Evolutionary conservation across 352 stramenopile genomes (phyloP), one percentile per base, ranked within the genome.

Genomic region (Pythium biforme): DNA sequence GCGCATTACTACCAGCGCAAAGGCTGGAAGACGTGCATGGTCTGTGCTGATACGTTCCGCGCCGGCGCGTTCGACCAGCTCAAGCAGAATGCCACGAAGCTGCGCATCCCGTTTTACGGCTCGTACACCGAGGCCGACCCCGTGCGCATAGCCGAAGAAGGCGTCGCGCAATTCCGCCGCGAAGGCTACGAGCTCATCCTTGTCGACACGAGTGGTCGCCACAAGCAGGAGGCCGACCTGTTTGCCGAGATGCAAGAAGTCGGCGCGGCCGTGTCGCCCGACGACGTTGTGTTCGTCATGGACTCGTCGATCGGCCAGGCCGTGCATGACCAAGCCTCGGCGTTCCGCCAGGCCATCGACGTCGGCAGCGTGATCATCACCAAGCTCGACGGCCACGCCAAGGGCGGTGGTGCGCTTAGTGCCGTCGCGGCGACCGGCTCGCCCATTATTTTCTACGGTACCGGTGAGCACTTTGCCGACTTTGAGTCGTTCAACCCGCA

Each of bases 221-320:
- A 99, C 83, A 97, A 98, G 70, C 97, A 99, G 76, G 97, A 99
- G 65, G 75, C 90, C 1, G 97, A 97, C 19, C 70, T 99, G 59
- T 99, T 99, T 72, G 96, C 98, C 23, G 97, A 99, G 73, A 99
- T 99, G 97, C 83, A 97, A 64, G 96, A 99, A 79, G 97, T 99
- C 47, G 86, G 89, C n/a, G 87, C 92, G 5, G 95, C 93, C 0
- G 94, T 99, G 19, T 63, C 89, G 58, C 97, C 97, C 0, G 95
- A 99, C 64, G 97, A 99, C 65, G 94, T 98, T 1, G 90, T 99
- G 37, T 99, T 99, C 67, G 97, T 99, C 37, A 99, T 99, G 93
- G 97, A 99, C 85, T 98, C 96, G 25, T 99, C 96, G 8, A 98
- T 99, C 77, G 97, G 97, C 33, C 97, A 99, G 79, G 96, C 97